phyloP scores from a whole-genome alignment of 805 yeast genomes.

The Teunomyces barrocoloradensis region DNA sequence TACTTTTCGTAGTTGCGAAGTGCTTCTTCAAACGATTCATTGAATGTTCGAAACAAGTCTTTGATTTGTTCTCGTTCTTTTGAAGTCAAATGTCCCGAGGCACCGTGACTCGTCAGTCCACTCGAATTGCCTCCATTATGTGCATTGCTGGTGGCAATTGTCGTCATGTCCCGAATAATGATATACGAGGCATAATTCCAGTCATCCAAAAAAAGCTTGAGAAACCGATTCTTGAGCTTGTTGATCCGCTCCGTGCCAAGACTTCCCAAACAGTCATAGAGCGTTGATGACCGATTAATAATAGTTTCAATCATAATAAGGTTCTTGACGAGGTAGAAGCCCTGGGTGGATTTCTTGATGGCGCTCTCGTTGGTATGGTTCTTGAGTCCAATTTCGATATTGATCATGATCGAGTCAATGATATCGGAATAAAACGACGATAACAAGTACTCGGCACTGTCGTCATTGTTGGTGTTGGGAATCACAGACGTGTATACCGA shows the following conservation, averaged over 20 bases:
- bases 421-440: constrained; percentile 73
- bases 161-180: constrained; percentile 73
- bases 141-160: constrained; percentile 53
- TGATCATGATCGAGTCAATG: constrained; percentile 67
- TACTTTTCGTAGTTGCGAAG: constrained; percentile 62
- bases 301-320: constrained; percentile 73
- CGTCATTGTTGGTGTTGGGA: constrained; percentile 30
- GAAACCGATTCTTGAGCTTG: constrained; percentile 67
- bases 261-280: constrained; percentile 54
- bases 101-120: constrained; percentile 9
- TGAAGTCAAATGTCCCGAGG: constrained; percentile 34
- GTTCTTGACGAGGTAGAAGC: constrained; percentile 70
- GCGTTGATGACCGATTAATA: constrained; percentile 52
- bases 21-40: constrained; percentile 77
- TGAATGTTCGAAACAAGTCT: constrained; percentile 80
- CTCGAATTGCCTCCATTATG: constrained; percentile 23
- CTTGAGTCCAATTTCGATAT: constrained; percentile 60
- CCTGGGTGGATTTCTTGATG: constrained; percentile 49
- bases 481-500: constrained; percentile 48
- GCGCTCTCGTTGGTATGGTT: constrained; percentile 21
- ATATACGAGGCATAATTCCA: constrained; percentile 81
- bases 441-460: constrained; percentile 50
- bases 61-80: constrained; percentile 80
- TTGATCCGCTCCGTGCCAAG: constrained; percentile 63
- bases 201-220: constrained; percentile 65